Percentiles rank a stretch among this genome's conserved stretches.
phyloP scores from a whole-genome alignment of 1,284 basidiomycete species.

The Rhodotorula sp. region DNA sequence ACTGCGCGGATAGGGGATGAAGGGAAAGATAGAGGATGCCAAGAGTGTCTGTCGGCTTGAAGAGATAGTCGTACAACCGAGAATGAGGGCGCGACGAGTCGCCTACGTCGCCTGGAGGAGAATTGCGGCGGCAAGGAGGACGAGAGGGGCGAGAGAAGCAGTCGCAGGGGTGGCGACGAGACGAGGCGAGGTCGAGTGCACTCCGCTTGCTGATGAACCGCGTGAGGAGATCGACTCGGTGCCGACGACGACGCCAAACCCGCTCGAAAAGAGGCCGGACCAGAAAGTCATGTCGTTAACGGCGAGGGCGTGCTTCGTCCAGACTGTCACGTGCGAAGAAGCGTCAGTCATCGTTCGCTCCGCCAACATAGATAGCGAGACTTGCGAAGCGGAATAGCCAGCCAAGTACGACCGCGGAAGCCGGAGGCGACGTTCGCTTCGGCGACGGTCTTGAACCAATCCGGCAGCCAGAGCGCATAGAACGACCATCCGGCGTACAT shows the following conservation, averaged over 20 bases:
- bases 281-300: slow-evolving; percentile 20
- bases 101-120: too few relatives aligned
- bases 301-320: slow-evolving; percentile 28
- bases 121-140: background rate
- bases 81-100: too few relatives aligned
- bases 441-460: slow-evolving; percentile 26
- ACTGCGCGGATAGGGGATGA: too few relatives aligned
- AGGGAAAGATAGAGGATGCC: too few relatives aligned
- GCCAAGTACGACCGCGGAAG: slow-evolving; percentile 21
- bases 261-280: slow-evolving; percentile 12
- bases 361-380: background rate
- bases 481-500: slow-evolving; percentile 25
- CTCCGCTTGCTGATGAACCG: background rate
- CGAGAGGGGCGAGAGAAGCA: background rate
- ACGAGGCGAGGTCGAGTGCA: too few relatives aligned
- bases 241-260: slow-evolving; percentile 13
- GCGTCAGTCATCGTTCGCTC: too few relatives aligned
- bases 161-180: background rate
- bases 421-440: slow-evolving; percentile 10
- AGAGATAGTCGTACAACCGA: too few relatives aligned
- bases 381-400: slow-evolving; percentile 25
- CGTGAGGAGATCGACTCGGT: background rate
- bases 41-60: too few relatives aligned
- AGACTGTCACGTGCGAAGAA: background rate
- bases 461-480: slow-evolving; percentile 22